Conservation (phyloP, 768 basidiomycete genomes). For the Tephrocybe rancida region DNA sequence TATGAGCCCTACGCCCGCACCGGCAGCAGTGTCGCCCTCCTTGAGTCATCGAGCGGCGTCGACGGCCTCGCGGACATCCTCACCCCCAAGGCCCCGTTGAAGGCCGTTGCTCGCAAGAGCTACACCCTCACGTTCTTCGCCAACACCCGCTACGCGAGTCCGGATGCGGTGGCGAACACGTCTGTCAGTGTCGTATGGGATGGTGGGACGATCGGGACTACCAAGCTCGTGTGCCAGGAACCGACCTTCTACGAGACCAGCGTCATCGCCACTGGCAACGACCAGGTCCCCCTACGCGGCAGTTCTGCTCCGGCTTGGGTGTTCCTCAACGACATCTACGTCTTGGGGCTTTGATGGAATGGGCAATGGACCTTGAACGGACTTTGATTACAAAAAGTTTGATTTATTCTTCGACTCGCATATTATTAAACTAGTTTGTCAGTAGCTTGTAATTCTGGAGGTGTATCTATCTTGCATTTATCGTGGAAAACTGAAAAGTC, state of each 20-base stretch:
- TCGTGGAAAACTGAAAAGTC: too few relatives aligned
- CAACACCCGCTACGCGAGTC: slow-evolving; percentile 37
- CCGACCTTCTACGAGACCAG: slow-evolving; percentile 38
- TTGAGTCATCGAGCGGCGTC: slow-evolving; percentile 42
- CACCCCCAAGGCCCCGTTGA: slow-evolving; percentile 29
- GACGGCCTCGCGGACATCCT: slow-evolving; percentile 43
- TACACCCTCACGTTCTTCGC: slow-evolving; percentile 47
- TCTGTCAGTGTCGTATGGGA: slow-evolving; percentile 49
- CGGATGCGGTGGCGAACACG: slow-evolving; percentile 31
- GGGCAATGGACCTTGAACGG: neutral
- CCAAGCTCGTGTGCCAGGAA: slow-evolving; percentile 35
- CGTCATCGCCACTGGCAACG: slow-evolving; percentile 29
- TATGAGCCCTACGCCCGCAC: slow-evolving; percentile 39
- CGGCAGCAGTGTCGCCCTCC: slow-evolving; percentile 38
- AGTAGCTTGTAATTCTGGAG: too few relatives aligned
- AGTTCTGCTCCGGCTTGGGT: slow-evolving; percentile 50
- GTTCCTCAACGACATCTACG: slow-evolving; percentile 46
- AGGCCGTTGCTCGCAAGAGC: slow-evolving; percentile 34
- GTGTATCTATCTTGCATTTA: too few relatives aligned
- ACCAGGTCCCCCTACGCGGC: slow-evolving; percentile 31
- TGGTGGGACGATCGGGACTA: slow-evolving; percentile 30
- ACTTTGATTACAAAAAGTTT: neutral
- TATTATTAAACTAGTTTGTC: too few relatives aligned
- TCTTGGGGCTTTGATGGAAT: slow-evolving; percentile 19
- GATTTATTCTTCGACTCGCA: neutral